Base-by-base conservation (phyloP, 495 filamentous ascomycete species). In the Penicilliopsis zonata region DNA sequence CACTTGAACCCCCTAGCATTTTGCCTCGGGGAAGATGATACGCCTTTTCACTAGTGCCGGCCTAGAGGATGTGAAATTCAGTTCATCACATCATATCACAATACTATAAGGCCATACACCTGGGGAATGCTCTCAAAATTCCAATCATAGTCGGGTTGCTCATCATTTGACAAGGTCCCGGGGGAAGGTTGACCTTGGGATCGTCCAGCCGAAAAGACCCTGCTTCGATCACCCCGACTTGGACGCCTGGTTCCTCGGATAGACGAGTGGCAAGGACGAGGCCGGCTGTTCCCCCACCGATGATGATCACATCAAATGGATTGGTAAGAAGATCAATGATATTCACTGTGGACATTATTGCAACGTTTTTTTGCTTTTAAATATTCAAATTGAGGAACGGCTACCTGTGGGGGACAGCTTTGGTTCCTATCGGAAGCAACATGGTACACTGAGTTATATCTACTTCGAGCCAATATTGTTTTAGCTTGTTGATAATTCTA, bases 141-240 rank as follows among this genome's bases (percentile, higher is more conserved):
- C 74, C 72, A 79, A 38, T 74, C 72, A 41, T 69, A 73, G 14
- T 70, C 59, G 0, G 61, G 51, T 28, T 72, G 61, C 21, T 59
- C 63, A 31, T 65, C 59, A 19, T 61, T 49, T 5, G 47, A 40
- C 17, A 66, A 59, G 1, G 59, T 13, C 26, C 45, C 7, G 59
- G 67, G 0, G 70, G 72, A 0, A 51, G 56, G 16, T 57, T 49
- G n/a, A 74, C 52, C 18, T 58, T 18, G 0, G 59, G 61, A 36
- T 76, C 63, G 2, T 53, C 40, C n/a, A 48, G 49, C 13, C 50
- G 59, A 43, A 69, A 57, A 19, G 55, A 52, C 1, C 73, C 73
- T 10, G 69, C 70, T 43, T 78, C 73, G 33, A 78, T 47, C 4
- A 76, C 59, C 1, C 70, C 44, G 9, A 76, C 67, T 1, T 42